Evolutionary conservation across 1,284 basidiomycete species (phyloP).

Genomic region (Fomitopsis pinicola): DNA sequence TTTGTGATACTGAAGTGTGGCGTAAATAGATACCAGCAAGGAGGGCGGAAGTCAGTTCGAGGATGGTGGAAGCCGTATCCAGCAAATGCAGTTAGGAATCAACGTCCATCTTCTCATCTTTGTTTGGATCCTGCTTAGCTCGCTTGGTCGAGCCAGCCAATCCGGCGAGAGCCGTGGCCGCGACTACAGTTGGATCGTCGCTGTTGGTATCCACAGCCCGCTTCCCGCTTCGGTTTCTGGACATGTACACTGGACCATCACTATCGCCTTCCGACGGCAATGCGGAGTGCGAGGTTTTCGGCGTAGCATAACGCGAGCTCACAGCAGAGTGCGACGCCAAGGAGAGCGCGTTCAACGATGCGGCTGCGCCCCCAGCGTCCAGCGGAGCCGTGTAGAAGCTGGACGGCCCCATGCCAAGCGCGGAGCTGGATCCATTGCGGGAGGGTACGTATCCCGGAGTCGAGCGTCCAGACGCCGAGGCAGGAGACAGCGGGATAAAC

Average conservation of each 20-base stretch:
- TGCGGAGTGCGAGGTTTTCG: conserved; percentile 17
- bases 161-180: conserved; percentile 21
- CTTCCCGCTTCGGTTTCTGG: conserved; percentile 12
- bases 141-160: conserved; percentile 18
- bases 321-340: conserved; percentile 14
- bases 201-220: conserved; percentile 10
- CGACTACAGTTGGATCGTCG: conserved; percentile 17
- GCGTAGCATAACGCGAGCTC: conserved; percentile 21
- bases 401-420: conserved; percentile 9
- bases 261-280: conserved; percentile 21
- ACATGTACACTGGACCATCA: neutral
- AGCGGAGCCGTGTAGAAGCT: conserved; percentile 13
- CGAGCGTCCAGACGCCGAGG: conserved; percentile 17
- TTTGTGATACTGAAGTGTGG: no score
- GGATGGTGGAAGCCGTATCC: neutral
- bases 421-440: conserved; percentile 14
- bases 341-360: conserved; percentile 22
- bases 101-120: conserved; percentile 19
- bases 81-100: conserved; percentile 2
- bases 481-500: conserved; percentile 14
- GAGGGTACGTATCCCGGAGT: conserved; percentile 17
- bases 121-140: conserved; percentile 15
- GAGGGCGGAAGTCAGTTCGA: no score
- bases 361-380: conserved; percentile 13
- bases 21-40: no score